phyloP scores from a whole-genome alignment of 2,329 filamentous ascomycete genomes.

The Pseudocercospora eumusae region DNA sequence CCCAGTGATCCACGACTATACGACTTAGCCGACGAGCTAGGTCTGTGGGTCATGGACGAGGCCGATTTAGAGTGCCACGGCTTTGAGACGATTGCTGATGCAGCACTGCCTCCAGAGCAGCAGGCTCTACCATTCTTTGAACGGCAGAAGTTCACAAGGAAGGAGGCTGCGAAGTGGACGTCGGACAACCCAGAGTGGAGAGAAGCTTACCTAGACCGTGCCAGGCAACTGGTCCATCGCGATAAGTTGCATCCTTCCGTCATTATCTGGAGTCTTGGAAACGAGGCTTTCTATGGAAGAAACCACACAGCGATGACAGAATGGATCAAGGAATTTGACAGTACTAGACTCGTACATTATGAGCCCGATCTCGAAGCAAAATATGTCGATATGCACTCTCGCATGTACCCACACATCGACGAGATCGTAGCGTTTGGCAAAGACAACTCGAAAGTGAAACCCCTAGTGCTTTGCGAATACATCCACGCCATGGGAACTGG shows the following conservation, averaged over 20 bases:
- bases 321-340: slow-evolving; percentile 60
- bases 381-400: slow-evolving; percentile 65
- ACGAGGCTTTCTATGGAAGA: slow-evolving; percentile 70
- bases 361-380: slow-evolving; percentile 63
- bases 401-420: slow-evolving; percentile 64
- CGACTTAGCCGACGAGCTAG: slow-evolving; percentile 65
- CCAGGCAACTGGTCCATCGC: slow-evolving; percentile 63
- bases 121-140: slow-evolving; percentile 56
- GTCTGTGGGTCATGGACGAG: slow-evolving; percentile 64
- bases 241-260: slow-evolving; percentile 72
- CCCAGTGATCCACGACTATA: slow-evolving; percentile 63
- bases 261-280: slow-evolving; percentile 72
- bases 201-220: slow-evolving; percentile 67
- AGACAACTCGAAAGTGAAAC: slow-evolving; percentile 48
- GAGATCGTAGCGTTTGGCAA: slow-evolving; percentile 52
- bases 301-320: slow-evolving; percentile 70
- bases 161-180: slow-evolving; percentile 59
- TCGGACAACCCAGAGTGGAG: slow-evolving; percentile 63
- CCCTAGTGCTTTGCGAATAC: slow-evolving; percentile 60
- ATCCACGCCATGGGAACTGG: slow-evolving; percentile 72
- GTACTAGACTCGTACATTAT: slow-evolving; percentile 64
- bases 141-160: slow-evolving; percentile 55
- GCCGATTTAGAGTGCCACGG: slow-evolving; percentile 54
- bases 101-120: slow-evolving; percentile 45
- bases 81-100: slow-evolving; percentile 43